phyloP scores from a whole-genome alignment of 176 grass and related monocot genomes.

The sorghum (Sorghum bicolor) region DNA sequence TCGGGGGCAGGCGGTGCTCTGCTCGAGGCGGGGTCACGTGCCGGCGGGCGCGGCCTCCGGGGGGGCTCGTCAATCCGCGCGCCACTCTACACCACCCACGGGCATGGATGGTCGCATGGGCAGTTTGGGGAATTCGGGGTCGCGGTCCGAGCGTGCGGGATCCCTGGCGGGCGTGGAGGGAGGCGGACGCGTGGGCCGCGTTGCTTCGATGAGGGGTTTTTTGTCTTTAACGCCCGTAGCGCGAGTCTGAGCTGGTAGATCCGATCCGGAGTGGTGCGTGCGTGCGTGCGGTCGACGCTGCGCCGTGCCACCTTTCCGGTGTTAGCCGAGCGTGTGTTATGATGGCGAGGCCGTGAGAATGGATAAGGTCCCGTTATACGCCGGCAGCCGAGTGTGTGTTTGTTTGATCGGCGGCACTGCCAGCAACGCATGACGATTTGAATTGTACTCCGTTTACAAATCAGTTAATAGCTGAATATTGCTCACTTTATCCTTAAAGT shows the following conservation, averaged over 20 bases:
- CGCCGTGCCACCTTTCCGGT: constrained; percentile 21
- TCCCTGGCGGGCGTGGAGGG: constrained; percentile 15
- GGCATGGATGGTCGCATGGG: background rate
- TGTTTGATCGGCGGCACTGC: too few relatives aligned
- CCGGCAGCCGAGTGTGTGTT: background rate
- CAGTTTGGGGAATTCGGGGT: constrained; percentile 8
- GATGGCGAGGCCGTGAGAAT: constrained; percentile 18
- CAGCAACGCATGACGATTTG: too few relatives aligned
- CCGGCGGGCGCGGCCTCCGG: background rate
- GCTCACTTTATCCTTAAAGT: too few relatives aligned
- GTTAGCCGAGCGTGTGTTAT: constrained; percentile 5
- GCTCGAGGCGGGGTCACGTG: constrained; percentile 72
- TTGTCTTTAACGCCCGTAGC: constrained; percentile 58
- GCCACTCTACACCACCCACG: too few relatives aligned
- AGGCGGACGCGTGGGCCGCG: constrained; percentile 31
- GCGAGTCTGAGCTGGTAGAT: constrained; percentile 33
- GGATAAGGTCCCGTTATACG: constrained; percentile 18
- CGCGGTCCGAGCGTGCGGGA: constrained; percentile 52
- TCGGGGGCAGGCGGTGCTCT: constrained; percentile 31
- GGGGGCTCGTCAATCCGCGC: background rate
- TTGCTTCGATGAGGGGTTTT: constrained; percentile 59
- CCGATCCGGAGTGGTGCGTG: constrained; percentile 30
- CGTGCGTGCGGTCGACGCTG: constrained; percentile 36
- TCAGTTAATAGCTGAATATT: too few relatives aligned
- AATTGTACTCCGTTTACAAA: too few relatives aligned